Percentiles rank a stretch among this genome's conserved stretches.
Evolutionary conservation across 768 basidiomycete species (phyloP).

Genomic region (Phlegmacium glaucopus): DNA sequence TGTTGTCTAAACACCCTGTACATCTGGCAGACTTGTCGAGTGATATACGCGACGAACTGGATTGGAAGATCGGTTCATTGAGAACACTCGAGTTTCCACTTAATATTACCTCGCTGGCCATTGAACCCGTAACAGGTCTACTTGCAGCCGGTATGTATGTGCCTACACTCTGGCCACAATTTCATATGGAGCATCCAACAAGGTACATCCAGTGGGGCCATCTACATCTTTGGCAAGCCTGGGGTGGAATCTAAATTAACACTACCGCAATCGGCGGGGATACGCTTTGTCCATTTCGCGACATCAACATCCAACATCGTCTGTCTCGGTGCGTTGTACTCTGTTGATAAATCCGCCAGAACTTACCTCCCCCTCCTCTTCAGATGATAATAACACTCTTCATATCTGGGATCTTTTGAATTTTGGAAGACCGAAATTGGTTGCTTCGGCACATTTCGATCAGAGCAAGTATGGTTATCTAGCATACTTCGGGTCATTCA

Average conservation of each 20-base stretch:
- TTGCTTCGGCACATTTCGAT: constrained; percentile 47
- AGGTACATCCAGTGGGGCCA: constrained; percentile 64
- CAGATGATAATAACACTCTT: constrained; percentile 53
- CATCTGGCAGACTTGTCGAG: constrained; percentile 50
- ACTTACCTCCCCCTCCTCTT: not conserved
- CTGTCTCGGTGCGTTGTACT: constrained; percentile 50
- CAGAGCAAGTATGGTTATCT: constrained; percentile 38
- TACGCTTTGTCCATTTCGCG: constrained; percentile 66
- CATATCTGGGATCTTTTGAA: constrained; percentile 59
- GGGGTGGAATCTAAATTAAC: constrained; percentile 53
- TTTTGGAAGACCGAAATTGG: constrained; percentile 49
- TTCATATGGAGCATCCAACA: constrained; percentile 2
- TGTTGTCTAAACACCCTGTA: constrained; percentile 41
- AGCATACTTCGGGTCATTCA: constrained; percentile 1
- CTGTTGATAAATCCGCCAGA: not conserved
- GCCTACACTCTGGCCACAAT: not conserved
- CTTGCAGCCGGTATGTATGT: constrained; percentile 52
- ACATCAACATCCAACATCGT: constrained; percentile 49
- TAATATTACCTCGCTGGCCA: constrained; percentile 49
- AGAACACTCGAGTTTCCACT: constrained; percentile 46
- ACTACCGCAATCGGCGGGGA: constrained; percentile 40
- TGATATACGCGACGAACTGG: constrained; percentile 50
- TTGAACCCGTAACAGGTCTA: constrained; percentile 57
- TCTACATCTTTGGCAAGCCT: constrained; percentile 67
- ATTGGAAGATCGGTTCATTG: constrained; percentile 55